A percentile compares a stretch with the other conserved stretches of the same genome.
These are phyloP conservation scores for Coelastrella sp. DNA, from an alignment of 139 green algal species.

Conservation along the genomic window DNA sequence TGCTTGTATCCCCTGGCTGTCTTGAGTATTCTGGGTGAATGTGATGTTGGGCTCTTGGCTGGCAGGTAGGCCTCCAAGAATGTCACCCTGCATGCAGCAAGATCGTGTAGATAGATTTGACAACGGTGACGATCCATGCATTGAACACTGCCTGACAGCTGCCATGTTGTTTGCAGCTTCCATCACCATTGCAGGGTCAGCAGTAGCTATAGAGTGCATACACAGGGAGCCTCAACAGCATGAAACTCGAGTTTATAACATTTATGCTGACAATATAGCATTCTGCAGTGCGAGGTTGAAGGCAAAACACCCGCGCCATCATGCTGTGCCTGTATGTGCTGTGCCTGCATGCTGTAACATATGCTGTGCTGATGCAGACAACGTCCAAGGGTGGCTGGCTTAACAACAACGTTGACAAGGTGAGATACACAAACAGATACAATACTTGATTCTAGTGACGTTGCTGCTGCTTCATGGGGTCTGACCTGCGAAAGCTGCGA, in stretches of 20 bases:
- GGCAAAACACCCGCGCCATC: not conserved
- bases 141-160: not conserved
- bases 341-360: not conserved
- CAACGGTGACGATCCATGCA: not conserved
- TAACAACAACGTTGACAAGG: not conserved
- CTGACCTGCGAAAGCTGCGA: not conserved
- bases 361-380: slow-evolving; percentile 12
- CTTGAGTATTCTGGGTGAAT: not conserved
- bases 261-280: not conserved
- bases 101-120: not conserved
- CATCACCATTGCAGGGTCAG: too few species aligned
- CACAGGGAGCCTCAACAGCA: too few species aligned
- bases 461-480: not conserved
- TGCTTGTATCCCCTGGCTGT: not conserved
- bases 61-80: not conserved
- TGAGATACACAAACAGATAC: too few species aligned
- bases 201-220: too few species aligned
- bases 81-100: not conserved
- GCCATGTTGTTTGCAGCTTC: too few species aligned
- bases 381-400: not conserved
- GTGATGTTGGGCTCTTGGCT: not conserved
- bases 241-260: not conserved
- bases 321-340: not conserved
- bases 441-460: not conserved
- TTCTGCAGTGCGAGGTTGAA: too few species aligned